Evolutionary conservation across 176 grass and related monocot genomes (phyloP).

Genomic region (Tillandsia leiboldiana): DNA sequence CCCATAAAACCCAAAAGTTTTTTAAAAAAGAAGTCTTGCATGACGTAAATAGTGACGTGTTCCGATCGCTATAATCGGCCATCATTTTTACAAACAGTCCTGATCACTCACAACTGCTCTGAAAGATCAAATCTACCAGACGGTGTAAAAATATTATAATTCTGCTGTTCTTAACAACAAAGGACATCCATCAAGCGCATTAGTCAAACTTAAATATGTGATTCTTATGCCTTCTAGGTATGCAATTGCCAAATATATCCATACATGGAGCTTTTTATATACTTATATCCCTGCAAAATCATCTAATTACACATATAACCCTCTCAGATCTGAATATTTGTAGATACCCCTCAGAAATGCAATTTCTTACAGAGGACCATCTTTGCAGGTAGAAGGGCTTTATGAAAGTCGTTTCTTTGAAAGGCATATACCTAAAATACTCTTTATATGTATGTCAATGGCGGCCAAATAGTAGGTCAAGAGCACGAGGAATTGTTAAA

Average conservation of each 20-base stretch:
- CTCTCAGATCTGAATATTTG: background rate
- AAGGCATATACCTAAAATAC: too few species aligned
- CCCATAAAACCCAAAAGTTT: background rate
- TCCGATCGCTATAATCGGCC: background rate
- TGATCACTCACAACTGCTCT: background rate
- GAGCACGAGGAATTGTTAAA: constrained; percentile 29
- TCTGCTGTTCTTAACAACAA: constrained; percentile 12
- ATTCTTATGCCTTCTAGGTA: constrained; percentile 52
- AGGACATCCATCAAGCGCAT: constrained; percentile 23
- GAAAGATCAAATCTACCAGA: constrained; percentile 31
- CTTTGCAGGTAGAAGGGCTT: too few species aligned
- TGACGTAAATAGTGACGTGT: background rate
- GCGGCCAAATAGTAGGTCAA: background rate
- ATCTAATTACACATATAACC: too few species aligned
- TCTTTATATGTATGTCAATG: too few species aligned
- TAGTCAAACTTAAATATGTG: constrained; percentile 62
- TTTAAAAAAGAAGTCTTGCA: background rate
- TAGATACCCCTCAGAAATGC: too few species aligned
- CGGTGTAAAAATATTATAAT: constrained; percentile 22
- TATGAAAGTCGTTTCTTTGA: too few species aligned
- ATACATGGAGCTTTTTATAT: background rate
- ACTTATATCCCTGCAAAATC: too few species aligned
- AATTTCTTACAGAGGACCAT: too few species aligned
- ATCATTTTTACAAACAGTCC: background rate
- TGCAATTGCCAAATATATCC: constrained; percentile 26